Percentiles rank a stretch among this genome's conserved stretches.
phyloP scores from a whole-genome alignment of 352 stramenopile genomes.

The Phytophthora megakarya region DNA sequence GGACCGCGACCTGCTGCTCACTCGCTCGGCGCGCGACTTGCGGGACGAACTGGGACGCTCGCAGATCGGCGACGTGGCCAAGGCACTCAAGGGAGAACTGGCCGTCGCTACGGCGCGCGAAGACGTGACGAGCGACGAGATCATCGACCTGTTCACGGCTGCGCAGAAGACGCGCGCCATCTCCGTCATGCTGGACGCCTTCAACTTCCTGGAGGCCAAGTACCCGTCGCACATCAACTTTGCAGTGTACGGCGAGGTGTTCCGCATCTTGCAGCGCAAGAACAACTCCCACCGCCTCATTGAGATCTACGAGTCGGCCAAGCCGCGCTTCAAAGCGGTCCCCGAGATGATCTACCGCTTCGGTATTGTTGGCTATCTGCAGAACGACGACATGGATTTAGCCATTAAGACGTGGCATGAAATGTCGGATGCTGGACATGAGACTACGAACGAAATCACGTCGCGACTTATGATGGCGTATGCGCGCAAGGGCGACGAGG shows the following conservation, averaged over 20 bases:
- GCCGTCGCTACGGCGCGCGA: conserved; percentile 34
- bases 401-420: conserved; percentile 54
- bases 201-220: conserved; percentile 49
- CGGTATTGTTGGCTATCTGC: conserved; percentile 61
- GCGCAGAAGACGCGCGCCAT: conserved; percentile 54
- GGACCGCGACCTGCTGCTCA: conserved; percentile 51
- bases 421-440: conserved; percentile 57
- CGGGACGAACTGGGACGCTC: conserved; percentile 40
- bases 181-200: conserved; percentile 56
- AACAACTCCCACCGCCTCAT: conserved; percentile 45
- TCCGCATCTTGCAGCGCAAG: conserved; percentile 52
- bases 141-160: conserved; percentile 59
- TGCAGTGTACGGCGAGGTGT: conserved; percentile 66
- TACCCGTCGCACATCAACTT: conserved; percentile 59
- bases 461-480: conserved; percentile 67
- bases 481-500: conserved; percentile 44
- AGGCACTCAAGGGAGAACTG: conserved; percentile 49
- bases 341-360: conserved; percentile 80
- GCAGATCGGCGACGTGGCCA: conserved; percentile 39
- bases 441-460: conserved; percentile 71
- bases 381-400: conserved; percentile 50
- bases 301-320: conserved; percentile 53
- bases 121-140: conserved; percentile 48
- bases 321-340: conserved; percentile 47
- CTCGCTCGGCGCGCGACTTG: conserved; percentile 44